Base-by-base conservation (phyloP, 129 eudicot genomes). In the Pseudognaphalium luteoalbum region DNA sequence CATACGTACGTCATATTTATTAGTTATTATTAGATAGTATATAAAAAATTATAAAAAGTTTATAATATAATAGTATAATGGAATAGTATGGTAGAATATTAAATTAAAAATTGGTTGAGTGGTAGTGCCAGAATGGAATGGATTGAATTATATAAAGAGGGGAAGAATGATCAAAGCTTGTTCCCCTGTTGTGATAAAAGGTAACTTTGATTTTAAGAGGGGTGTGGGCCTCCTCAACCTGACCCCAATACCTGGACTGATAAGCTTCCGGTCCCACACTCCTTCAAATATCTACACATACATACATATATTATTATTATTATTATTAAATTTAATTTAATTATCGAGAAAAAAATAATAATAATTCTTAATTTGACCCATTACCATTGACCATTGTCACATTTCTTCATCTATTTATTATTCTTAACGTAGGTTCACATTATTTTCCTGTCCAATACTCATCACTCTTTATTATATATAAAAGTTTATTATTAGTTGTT, bases 161-260 rank as follows among this genome's bases (percentile, higher is more conserved):
- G 81, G 84, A 78, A 51, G 92, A 85, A 85, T 87, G 92, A 87
- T 89, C 86, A 83, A 87, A 80, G 83, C 90, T 83, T 89, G 89
- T 87, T 80, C 85, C 91, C 85, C 86, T 72, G 88, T 81, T 76
- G 85, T 81, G 80, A 81, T 83, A 80, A 80, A 80, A 80, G 82
- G 81, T 83, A 76, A 86, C 71, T 81, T 71, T 81, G 91, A 83
- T 83, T 69, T 81, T 80, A 4, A 76, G 85, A 81, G 81, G 81
- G 71, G 77, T 81, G 82, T 80, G 87, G 96, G 92, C 71, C 65
- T 90, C 81, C 66, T 56, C 85, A 77, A 78, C 85, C 96, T 82
- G 93, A 92, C 83, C 96, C 86, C 84, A 87, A 85, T 82, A 91
- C 91, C 96, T 89, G 92, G 92, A 87, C 87, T 87, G 92, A 86